Evolutionary conservation across 768 basidiomycete species (phyloP), one percentile per base, ranked within the genome.

Genomic region (Pleurotus citrinopileatus): DNA sequence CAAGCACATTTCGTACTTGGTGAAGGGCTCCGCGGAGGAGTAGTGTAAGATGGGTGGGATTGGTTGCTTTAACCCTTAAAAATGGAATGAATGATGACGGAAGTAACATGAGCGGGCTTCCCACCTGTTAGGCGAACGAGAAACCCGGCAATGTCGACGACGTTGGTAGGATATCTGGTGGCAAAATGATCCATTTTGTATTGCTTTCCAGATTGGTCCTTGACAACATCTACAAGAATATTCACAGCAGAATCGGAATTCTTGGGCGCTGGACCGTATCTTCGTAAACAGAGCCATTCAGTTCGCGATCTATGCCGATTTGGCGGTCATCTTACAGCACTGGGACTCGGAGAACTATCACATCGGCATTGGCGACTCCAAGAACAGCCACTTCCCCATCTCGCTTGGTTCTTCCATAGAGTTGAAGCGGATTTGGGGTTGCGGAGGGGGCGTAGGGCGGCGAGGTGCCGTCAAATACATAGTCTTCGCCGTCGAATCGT

Each of bases 141-240:
- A 63, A 96, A 95, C 19, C 82, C 74, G 2, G 89, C 94, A 52
- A 98, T 87, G 63, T 98, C 95, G 27, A 86, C 62, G 9, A 92
- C 86, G 62, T 94, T 94, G 22, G 96, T 98, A 0, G 96, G 96
- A 70, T 89, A 96, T 25, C 96, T 81, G 15, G 87, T 91, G 22
- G 92, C 94, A 65, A 86, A 96, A 67, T 96, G 87, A 65, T 99
- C 96, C 96, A 98, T 98, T 67, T 86, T 92, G 74, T 94, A 94
- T 29, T 72, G 73, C 71, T 94, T 94, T 2, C 90, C 91, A 4
- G 87, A 89, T 60, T 89, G 90, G 64, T 95, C 91, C 56, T 83
- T 75, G 0, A 97, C 91, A 28, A 96, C 76, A 65, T 97, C 94
- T 25, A 94, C 68, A 4, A 99, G 78, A 52, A 92, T 76, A 65